phyloP scores from a whole-genome alignment of 257 asterid species.

The Sherardia arvensis region DNA sequence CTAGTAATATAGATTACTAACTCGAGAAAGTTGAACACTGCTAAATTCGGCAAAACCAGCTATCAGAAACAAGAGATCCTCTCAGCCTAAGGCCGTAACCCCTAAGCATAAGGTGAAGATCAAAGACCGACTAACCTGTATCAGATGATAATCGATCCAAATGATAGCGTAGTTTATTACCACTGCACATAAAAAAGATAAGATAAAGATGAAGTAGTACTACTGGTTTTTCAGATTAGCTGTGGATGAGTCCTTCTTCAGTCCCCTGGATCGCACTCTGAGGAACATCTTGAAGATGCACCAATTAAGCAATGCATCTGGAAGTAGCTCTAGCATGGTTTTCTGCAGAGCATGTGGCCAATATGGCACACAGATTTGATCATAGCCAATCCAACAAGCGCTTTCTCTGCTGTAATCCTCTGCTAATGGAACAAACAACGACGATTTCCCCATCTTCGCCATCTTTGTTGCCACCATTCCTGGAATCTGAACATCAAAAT shows the following conservation, averaged over 20 bases:
- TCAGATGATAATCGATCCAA: too few species aligned
- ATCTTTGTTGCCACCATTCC: slow-evolving; percentile 20
- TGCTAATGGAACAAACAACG: slow-evolving; percentile 11
- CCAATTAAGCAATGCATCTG: slow-evolving; percentile 5
- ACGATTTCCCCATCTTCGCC: slow-evolving; percentile 12
- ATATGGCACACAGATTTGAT: slow-evolving; percentile 10
- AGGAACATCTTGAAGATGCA: neutral
- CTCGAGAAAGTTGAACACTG: too few species aligned
- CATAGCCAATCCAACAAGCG: slow-evolving; percentile 11
- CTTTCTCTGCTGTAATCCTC: slow-evolving; percentile 12
- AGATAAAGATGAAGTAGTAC: too few species aligned
- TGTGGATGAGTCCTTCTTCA: slow-evolving; percentile 4
- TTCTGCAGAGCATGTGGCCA: slow-evolving; percentile 17
- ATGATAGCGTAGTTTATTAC: too few species aligned
- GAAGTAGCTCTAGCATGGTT: neutral
- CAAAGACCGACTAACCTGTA: too few species aligned
- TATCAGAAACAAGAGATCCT: too few species aligned
- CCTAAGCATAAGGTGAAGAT: too few species aligned
- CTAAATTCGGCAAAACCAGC: too few species aligned
- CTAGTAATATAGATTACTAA: too few species aligned
- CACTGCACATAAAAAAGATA: neutral
- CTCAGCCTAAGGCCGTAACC: too few species aligned
- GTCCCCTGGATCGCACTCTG: slow-evolving; percentile 13
- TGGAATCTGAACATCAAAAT: slow-evolving; percentile 9
- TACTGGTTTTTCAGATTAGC: neutral